phyloP scores from a whole-genome alignment of 73 alveolate species.

The Paramecium tetraurelia region DNA sequence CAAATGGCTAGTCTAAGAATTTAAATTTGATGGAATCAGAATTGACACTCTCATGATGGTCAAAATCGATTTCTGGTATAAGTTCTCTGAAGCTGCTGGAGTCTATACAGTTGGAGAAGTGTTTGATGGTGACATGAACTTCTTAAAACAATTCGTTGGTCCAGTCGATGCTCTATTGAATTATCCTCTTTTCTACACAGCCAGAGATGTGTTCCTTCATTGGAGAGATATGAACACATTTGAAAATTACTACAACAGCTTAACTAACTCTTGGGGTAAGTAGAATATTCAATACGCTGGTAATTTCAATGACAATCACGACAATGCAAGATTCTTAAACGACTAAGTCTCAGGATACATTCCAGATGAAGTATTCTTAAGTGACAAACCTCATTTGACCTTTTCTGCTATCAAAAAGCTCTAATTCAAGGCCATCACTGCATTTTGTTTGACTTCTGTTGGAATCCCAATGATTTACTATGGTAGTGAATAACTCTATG shows the following conservation, averaged over 20 bases:
- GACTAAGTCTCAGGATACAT: conserved; percentile 19
- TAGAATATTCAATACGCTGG: conserved; percentile 64
- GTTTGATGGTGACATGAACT: conserved; percentile 67
- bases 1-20: conserved; percentile 70
- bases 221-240: conserved; percentile 67
- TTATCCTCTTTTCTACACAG: conserved; percentile 86
- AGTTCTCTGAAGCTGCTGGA: conserved; percentile 81
- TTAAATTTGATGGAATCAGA: conserved; percentile 95
- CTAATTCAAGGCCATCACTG: conserved; percentile 78
- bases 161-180: conserved; percentile 85
- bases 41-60: conserved; percentile 87
- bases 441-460: conserved; percentile 76
- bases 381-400: conserved; percentile 17
- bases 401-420: conserved; percentile 13
- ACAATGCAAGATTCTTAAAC: conserved; percentile 89
- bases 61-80: conserved; percentile 89
- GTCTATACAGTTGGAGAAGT: conserved; percentile 88
- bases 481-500: conserved; percentile 94
- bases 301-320: conserved; percentile 90
- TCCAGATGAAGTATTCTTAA: not conserved
- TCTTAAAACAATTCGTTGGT: conserved; percentile 79
- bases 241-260: conserved; percentile 21
- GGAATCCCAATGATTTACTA: conserved; percentile 97
- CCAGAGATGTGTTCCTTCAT: conserved; percentile 75
- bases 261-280: not conserved